Percentiles rank a stretch among this genome's conserved stretches.
Evolutionary conservation across 2,329 filamentous ascomycete genomes (phyloP).

Genomic region (Penicillium glabrum): DNA sequence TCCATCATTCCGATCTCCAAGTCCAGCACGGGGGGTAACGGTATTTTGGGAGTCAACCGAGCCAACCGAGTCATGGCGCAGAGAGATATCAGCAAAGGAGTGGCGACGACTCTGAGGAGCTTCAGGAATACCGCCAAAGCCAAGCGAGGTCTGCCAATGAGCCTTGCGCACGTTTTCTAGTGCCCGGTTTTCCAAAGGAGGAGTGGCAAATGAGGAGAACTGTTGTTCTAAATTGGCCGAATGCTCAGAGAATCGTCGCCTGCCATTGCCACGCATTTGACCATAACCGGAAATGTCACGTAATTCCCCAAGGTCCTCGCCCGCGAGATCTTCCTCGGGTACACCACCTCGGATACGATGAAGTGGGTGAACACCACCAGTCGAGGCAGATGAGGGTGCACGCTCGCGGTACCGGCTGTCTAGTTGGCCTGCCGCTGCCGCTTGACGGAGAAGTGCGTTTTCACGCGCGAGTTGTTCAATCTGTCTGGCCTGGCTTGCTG

Average conservation of each 20-base stretch:
- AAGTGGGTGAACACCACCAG: slow-evolving; percentile 33
- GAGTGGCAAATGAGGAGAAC: slow-evolving; percentile 34
- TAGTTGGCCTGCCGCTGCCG: slow-evolving; percentile 41
- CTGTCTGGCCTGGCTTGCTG: slow-evolving; percentile 42
- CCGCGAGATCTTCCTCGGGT: slow-evolving; percentile 46
- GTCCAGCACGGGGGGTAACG: slow-evolving; percentile 34
- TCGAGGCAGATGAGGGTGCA: slow-evolving; percentile 41
- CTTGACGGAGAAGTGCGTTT: slow-evolving; percentile 48
- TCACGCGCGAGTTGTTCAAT: slow-evolving; percentile 50
- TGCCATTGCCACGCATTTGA: slow-evolving; percentile 36
- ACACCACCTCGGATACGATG: slow-evolving; percentile 44
- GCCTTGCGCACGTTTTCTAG: slow-evolving; percentile 48
- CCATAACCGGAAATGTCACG: slow-evolving; percentile 41
- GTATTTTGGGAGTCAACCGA: slow-evolving; percentile 17
- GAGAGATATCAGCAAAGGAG: slow-evolving; percentile 53
- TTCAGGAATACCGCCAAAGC: slow-evolving; percentile 48
- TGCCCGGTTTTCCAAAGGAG: slow-evolving; percentile 41
- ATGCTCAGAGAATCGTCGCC: slow-evolving; percentile 48
- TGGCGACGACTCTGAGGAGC: slow-evolving; percentile 52
- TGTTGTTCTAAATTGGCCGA: slow-evolving; percentile 43
- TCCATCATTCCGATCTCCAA: slow-evolving; percentile 38
- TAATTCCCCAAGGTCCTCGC: slow-evolving; percentile 47
- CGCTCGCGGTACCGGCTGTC: slow-evolving; percentile 42
- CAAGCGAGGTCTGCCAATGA: slow-evolving; percentile 53
- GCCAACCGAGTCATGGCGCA: slow-evolving; percentile 46